Evolutionary conservation across 2,329 filamentous ascomycete genomes (phyloP), one percentile per base, ranked within the genome.

Genomic region (Leptoxyphium fumago): DNA sequence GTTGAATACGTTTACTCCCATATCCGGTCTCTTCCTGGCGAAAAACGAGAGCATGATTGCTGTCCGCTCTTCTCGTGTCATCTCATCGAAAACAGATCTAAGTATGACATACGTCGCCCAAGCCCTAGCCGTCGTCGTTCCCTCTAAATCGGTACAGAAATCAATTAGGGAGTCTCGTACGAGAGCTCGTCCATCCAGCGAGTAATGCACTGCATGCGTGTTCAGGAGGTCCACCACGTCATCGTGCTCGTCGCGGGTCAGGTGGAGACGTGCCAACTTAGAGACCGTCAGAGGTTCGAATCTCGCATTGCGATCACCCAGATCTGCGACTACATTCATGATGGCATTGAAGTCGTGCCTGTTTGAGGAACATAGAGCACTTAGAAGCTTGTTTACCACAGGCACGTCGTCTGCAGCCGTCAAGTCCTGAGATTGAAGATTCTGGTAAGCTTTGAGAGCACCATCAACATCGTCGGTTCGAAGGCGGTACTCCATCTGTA

Each of bases 1-100:
- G 11, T 84, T 84, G 62, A 98, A 95, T 29, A 94, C 78, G 48
- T 87, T 73, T 40, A 78, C 78, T 2, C 84, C 88, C 74, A 95
- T 87, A 55, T 96, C 88, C 10, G 84, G 73, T 10, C 87, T 78
- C 26, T 75, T 72, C 34, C 86, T 80, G 58, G 93, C 94, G 64
- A 96, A 94, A 64, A 96, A 95, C 17, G 74, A 70, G 17, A 80
- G 73, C 84, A 98, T 94, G 39, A 95, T 69, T 21, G 71, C 63
- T 11, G 80, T 77, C 9, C 89, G 81, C 41, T 75, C 70, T 2
- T 71, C 67, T 5, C 77, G 70, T n/a, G 75, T 70, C 1, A 80
- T 80, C 63, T 70, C 83, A 57, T 71, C 65, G 50, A 80, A 79
- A 9, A 72, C 66, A n/a, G 71, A 59, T 29, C 68, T 68, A 36